A percentile compares a stretch with the other conserved stretches of the same genome.
These are phyloP conservation scores for Phytophthora foliorum DNA, from an alignment of 352 stramenopile species.

Conservation along the genomic window DNA sequence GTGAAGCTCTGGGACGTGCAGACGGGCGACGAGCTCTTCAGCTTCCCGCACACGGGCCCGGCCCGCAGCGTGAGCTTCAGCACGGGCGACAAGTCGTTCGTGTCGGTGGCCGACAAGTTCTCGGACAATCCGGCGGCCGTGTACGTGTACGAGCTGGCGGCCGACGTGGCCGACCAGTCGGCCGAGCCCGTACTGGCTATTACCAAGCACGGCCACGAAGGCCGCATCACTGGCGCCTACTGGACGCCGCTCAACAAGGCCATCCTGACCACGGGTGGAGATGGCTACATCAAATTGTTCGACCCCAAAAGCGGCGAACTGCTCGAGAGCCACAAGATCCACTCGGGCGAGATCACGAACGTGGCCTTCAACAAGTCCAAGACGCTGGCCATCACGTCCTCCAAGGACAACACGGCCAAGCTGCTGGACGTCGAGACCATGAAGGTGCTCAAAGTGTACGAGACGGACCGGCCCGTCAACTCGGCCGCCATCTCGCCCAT, in stretches of 20 bases:
- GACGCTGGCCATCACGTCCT: conserved; percentile 97
- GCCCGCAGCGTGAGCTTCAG: conserved; percentile 90
- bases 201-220: conserved; percentile 82
- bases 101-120: conserved; percentile 89
- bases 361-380: conserved; percentile 97
- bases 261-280: conserved; percentile 88
- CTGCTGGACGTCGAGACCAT: conserved; percentile 96
- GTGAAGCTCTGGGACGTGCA: conserved; percentile 95
- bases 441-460: conserved; percentile 98
- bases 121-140: conserved; percentile 80
- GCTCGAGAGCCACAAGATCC: conserved; percentile 87
- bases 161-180: conserved; percentile 66
- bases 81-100: conserved; percentile 87
- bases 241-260: conserved; percentile 90
- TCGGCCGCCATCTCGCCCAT: conserved; percentile 97
- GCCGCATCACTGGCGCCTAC: conserved; percentile 83
- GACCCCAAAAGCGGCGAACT: conserved; percentile 76
- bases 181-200: conserved; percentile 78
- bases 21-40: conserved; percentile 90
- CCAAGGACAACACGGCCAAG: conserved; percentile 98
- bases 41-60: conserved; percentile 85
- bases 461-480: conserved; percentile 99
- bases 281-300: conserved; percentile 86
- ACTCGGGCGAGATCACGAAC: conserved; percentile 98
- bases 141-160: conserved; percentile 84